Base-by-base conservation (phyloP, 805 yeast genomes). In the Ogataea methanolica region DNA sequence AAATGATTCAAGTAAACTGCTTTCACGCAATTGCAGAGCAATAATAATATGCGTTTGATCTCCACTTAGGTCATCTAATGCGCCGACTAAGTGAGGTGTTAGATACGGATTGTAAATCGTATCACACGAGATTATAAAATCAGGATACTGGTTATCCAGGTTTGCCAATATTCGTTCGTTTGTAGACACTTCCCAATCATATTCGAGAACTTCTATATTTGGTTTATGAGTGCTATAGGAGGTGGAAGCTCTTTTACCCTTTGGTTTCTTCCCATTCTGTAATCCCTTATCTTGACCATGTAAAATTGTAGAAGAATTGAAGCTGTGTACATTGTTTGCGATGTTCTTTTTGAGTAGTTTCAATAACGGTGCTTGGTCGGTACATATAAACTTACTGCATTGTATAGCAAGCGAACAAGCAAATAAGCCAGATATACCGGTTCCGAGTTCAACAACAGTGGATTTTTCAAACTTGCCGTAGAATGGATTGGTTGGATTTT, bases 81-180 rank as follows among this genome's bases (percentile, higher is more conserved):
- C 70, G 6, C 61, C 58, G 15, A 82, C 62, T 48, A 83, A 73
- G 47, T 64, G 72, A 0, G 74, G 75, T 3, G 82, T 72, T 39
- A 84, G 62, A 53, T 67, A 82, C 46, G 79, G 84, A 56, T 83
- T 83, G 65, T 83, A 83, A 4, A 83, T 72, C 6, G 87, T 77
- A 57, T 83, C 90, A 55, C 83, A 79, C 0, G 86, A 85, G 9
- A 83, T 57, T 5, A 83, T 66, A 39, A 71, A 63, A 49, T 78
- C 83, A 0, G 79, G 77, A 1, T 38, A 43, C 1, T 36, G 38
- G 0, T 31, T 33, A 21, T 54, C 50, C 29, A 51, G 43, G 5
- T 34, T 16, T 11, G 36, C 39, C 14, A 38, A 11, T 1, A 59
- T 31, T 2, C 31, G 50, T 1, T 47, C 51, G 5, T 49, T 42